Evolutionary conservation across 805 yeast species (phyloP).

Genomic region (Barnettozyma sp.): DNA sequence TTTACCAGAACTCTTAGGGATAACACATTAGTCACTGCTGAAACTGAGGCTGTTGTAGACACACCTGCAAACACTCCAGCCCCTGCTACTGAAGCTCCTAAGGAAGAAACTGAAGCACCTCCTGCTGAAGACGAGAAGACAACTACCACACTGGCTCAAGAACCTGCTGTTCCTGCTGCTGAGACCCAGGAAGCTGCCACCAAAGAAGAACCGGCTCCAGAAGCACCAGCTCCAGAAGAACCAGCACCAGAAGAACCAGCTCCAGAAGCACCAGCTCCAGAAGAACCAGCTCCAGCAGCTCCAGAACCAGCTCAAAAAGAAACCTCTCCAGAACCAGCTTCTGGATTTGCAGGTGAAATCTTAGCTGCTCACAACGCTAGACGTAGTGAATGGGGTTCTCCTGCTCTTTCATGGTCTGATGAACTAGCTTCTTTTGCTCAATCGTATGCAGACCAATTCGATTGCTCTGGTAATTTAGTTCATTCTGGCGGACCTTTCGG

Average conservation of each 20-base stretch:
- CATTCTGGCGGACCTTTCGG: constrained; percentile 76
- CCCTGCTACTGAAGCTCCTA: not conserved
- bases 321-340: constrained; percentile 18
- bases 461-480: constrained; percentile 52
- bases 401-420: constrained; percentile 43
- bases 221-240: constrained; percentile 3
- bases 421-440: constrained; percentile 43
- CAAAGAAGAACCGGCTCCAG: constrained; percentile 9
- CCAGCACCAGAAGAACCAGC: constrained; percentile 6
- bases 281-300: constrained; percentile 19
- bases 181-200: constrained; percentile 1
- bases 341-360: constrained; percentile 34
- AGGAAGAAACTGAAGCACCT: no score
- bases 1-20: constrained; percentile 18
- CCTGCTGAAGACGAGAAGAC: not conserved
- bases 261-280: constrained; percentile 18
- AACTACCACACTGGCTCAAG: constrained; percentile 7
- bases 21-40: no score
- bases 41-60: no score
- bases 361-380: constrained; percentile 44
- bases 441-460: constrained; percentile 44
- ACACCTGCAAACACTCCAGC: no score
- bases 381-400: constrained; percentile 42
- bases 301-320: no score
- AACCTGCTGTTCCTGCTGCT: no score